Conservation (phyloP, 768 basidiomycete genomes). For the Austroboletus eburneus region DNA sequence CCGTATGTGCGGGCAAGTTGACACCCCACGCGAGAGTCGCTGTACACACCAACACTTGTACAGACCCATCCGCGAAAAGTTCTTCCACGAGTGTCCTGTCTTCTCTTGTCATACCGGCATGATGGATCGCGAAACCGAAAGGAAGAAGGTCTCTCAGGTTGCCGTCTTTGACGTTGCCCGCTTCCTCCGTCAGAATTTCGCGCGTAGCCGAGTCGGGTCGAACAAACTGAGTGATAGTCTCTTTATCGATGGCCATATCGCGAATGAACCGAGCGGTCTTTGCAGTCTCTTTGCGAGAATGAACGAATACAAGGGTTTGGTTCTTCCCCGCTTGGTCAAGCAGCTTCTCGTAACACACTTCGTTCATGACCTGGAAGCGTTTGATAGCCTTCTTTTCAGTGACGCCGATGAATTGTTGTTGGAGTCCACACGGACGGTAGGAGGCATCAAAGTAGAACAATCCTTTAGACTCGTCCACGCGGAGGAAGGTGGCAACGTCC, state of each 20-base stretch:
- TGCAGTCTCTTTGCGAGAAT: conserved; percentile 96
- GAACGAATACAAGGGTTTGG: conserved; percentile 94
- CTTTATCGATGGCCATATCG: conserved; percentile 94
- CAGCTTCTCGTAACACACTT: conserved; percentile 98
- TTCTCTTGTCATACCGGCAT: conserved; percentile 92
- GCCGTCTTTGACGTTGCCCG: conserved; percentile 73
- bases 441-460: conserved; percentile 97
- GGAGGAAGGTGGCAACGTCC: conserved; percentile 95
- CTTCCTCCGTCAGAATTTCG: conserved; percentile 85
- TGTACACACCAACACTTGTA: conserved; percentile 95
- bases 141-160: conserved; percentile 87
- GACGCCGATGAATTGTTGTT: conserved; percentile 95
- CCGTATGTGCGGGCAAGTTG: conserved; percentile 94
- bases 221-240: conserved; percentile 94
- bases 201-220: conserved; percentile 88
- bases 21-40: conserved; percentile 99
- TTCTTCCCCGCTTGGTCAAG: conserved; percentile 89
- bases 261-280: conserved; percentile 94
- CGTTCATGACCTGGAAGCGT: conserved; percentile 96
- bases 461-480: conserved; percentile 87
- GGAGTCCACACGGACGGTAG: conserved; percentile 90
- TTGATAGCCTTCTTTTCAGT: conserved; percentile 99
- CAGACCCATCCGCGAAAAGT: conserved; percentile 84
- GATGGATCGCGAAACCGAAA: conserved; percentile 97
- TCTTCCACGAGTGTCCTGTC: conserved; percentile 93